A percentile compares a stretch with the other conserved stretches of the same genome.
phyloP scores from a whole-genome alignment of 2,329 filamentous ascomycete species.

The Neonectria punicea region DNA sequence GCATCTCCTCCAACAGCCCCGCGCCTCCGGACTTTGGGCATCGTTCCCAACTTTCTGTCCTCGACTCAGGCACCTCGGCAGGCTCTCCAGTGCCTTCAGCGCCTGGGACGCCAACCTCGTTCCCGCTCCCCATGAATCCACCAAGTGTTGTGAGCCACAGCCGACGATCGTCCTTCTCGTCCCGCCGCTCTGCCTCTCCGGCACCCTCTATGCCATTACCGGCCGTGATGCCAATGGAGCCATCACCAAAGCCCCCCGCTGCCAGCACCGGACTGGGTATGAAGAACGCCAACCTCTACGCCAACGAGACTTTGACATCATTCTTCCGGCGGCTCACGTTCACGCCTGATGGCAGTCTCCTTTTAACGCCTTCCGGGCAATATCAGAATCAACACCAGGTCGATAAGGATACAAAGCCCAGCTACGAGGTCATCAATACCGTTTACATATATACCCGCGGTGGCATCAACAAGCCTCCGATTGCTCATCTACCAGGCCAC shows the following conservation, averaged over 20 bases:
- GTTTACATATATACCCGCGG: constrained; percentile 98
- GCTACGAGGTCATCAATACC: constrained; percentile 92
- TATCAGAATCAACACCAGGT: constrained; percentile 82
- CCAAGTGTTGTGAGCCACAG: constrained; percentile 90
- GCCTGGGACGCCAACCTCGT: constrained; percentile 92
- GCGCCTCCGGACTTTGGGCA: constrained; percentile 84
- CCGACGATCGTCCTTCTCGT: constrained; percentile 92
- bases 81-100: constrained; percentile 91
- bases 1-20: constrained; percentile 91
- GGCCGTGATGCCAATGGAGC: constrained; percentile 92
- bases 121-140: constrained; percentile 92
- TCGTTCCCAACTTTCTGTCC: constrained; percentile 70
- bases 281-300: constrained; percentile 90
- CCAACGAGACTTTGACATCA: constrained; percentile 95
- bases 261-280: constrained; percentile 68
- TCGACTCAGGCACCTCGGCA: constrained; percentile 64
- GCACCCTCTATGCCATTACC: constrained; percentile 93
- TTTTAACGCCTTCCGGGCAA: constrained; percentile 94
- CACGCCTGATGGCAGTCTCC: constrained; percentile 91
- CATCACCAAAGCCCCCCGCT: constrained; percentile 81
- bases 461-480: constrained; percentile 94
- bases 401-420: constrained; percentile 75
- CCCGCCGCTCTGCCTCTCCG: constrained; percentile 88
- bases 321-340: constrained; percentile 96
- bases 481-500: constrained; percentile 93